Base-by-base conservation (phyloP, 2,329 filamentous ascomycete genomes). In the Gyromitra esculenta region DNA sequence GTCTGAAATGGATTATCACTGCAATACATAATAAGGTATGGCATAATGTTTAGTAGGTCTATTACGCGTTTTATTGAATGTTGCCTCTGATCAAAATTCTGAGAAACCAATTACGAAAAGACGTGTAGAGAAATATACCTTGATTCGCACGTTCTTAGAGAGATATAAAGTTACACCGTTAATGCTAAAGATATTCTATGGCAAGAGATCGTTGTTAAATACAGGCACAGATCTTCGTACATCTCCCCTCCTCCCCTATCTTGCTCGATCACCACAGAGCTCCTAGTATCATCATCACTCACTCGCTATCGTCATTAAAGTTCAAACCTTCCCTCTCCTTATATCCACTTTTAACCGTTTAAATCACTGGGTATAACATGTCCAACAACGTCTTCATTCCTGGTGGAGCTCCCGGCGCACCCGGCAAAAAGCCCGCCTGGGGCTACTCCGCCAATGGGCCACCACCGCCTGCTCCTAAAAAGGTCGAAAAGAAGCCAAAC, bases 391-490 rank as follows among this genome's bases (percentile, higher is more conserved):
- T 52, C 43, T 35, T 70, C 43, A 5, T 52, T 35, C 67, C 43
- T 7, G 39, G 43, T 7, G 67, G 41, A 6, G 31, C 60, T 11
- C 41, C 65, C 11, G 41, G 45, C 6, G n/a, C 48, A 13, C 15
- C 65, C 1, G 39, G 11, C 7, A 68, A 68, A 48, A 68, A 68
- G 39, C 65, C 65, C 13, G 52, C 35, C 37, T 68, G 65, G 65
- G n/a, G 7, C 21, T 59, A 68, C 25, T 70, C 56, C 13, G 18
- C 56, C 21, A 21, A 62, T 5, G 56, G 43, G 25, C 41, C 66
- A 13, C 60, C 66, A 13, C 60, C 39, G 6, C 56, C 66, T 21
- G 31, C 21, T 6, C 66, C 67, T 11, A 70, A 70, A 39, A 69
- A 60, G 43, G 25, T 8, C 2, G 66, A 69, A 5, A 60, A 69